Evolutionary conservation across 352 stramenopile genomes (phyloP), one percentile per base, ranked within the genome.

Genomic region (Pelagophyceae sp.): DNA sequence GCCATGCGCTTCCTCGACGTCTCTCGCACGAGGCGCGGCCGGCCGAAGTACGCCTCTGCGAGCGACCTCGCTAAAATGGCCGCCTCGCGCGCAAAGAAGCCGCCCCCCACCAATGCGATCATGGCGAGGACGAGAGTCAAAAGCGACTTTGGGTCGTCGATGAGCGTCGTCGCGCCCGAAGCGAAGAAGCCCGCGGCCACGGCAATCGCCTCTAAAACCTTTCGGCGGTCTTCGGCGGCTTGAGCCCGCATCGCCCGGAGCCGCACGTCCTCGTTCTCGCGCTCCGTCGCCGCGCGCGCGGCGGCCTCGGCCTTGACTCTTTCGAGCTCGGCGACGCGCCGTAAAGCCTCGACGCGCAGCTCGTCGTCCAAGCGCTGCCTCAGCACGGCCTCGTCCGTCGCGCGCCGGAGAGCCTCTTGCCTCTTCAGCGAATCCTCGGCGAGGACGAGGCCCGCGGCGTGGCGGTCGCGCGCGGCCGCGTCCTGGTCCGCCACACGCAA

Each of bases 241-340:
- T 97, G 88, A 80, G 96, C 88, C 79, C 96, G 88, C 29, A 90
- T 92, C 84, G 91, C 87, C 64, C 91, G 88, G 75, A 94, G 88
- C 78, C 89, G 82, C 77, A 98, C 80, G 76, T 98, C 93, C 87
- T 97, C 92, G 85, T 98, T 98, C 6, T 94, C 83, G 61, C 93
- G 89, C 80, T 98, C 90, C 82, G 96, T 90, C 80, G 96, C 93
- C 80, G 96, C 93, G 77, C 85, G 87, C 5, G 91, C 91, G 71
- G 93, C 88, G 23, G 91, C 90, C 79, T 97, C 93, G 33, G 91
- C 90, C 80, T 82, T 79, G 23, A 78, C 72, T 50, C 45, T 38
- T 63, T 72, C 79, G 35, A 81, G 51, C 61, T 82, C 81, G 72
- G 69, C 40, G 27, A 58, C 33, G 37, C 78, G 54, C 50, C 71